Evolutionary conservation across 768 basidiomycete genomes (phyloP).

Genomic region (Pleurotus tuoliensis): DNA sequence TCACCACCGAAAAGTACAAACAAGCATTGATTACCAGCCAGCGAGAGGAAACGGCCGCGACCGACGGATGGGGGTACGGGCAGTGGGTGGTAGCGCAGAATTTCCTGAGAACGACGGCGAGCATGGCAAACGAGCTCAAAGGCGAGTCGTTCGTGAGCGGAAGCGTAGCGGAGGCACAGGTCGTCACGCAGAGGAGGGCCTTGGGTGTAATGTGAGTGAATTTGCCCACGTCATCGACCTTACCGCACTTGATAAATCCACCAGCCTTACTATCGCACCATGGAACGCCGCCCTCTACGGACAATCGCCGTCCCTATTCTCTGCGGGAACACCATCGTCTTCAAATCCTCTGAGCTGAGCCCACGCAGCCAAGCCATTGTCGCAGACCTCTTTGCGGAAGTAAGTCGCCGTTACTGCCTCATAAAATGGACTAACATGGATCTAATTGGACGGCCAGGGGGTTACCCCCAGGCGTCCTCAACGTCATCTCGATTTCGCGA

Average conservation of each 20-base stretch:
- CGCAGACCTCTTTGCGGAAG: slow-evolving; percentile 42
- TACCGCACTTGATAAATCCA: not conserved
- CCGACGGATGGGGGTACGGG: slow-evolving; percentile 14
- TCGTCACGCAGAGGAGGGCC: slow-evolving; percentile 42
- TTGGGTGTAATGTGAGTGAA: slow-evolving; percentile 49
- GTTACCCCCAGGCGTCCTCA: slow-evolving; percentile 55
- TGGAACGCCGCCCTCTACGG: slow-evolving; percentile 54
- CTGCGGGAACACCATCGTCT: slow-evolving; percentile 53
- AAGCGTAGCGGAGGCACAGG: slow-evolving; percentile 37
- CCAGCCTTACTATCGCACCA: slow-evolving; percentile 48
- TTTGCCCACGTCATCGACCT: not conserved
- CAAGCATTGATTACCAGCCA: slow-evolving; percentile 26
- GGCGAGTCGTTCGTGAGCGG: slow-evolving; percentile 42
- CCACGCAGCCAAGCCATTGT: slow-evolving; percentile 44
- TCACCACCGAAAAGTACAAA: slow-evolving; percentile 38
- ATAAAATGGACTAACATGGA: not conserved
- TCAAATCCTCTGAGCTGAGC: slow-evolving; percentile 49
- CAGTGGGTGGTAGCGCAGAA: slow-evolving; percentile 22
- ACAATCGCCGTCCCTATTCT: slow-evolving; percentile 43
- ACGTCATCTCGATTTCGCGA: slow-evolving; percentile 45
- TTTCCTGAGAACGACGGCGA: slow-evolving; percentile 28
- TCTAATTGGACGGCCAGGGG: slow-evolving; percentile 22
- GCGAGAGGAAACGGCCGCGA: slow-evolving; percentile 37
- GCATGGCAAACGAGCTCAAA: slow-evolving; percentile 30
- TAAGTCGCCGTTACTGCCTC: not conserved